Base-by-base conservation (phyloP, 2,329 filamentous ascomycete genomes). In the Talaromyces sp. region DNA sequence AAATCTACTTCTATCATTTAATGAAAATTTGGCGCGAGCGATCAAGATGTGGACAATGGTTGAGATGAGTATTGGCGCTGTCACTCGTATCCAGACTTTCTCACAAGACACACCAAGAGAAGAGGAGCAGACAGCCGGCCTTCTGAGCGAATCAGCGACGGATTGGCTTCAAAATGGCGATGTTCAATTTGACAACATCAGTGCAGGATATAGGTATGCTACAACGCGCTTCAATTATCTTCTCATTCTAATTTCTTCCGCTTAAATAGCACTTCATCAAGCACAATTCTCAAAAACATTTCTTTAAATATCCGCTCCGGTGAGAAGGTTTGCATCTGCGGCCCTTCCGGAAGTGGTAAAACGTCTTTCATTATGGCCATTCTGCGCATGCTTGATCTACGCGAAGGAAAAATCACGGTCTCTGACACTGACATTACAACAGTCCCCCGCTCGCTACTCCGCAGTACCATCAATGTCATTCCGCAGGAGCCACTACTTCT, bases 61-160 rank as follows among this genome's bases (percentile, higher is more conserved):
- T 11, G 84, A 86, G 64, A 86, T 82, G 0, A 78, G 79, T 38
- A 78, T 86, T 51, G 84, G 84, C 7, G 83, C 83, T 8, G 77
- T 86, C 3, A 74, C 80, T 4, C 77, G 84, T 24, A 77, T 86
- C 61, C 82, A 81, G 66, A 75, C 76, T n/a, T 85, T 85, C 63
- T 76, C 75, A 0, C 71, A 74, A 4, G 75, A 73, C 32, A 77
- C 78, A 0, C 66, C 75, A 8, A 74, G 73, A 1, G 81, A 84
- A 64, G n/a, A 46, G 19, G 43, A 46, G 43, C 43, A 46, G 21
- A 11, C 19, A 24, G 24, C 43, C 21, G 19, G n/a, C 2, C 43
- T 46, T 24, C 9, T 46, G 1, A 17, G 17, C 9, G 43, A 46
- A 24, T 46, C 43, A 46, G 7, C 11, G 4, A 46, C 1, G 19